A percentile compares a stretch with the other conserved stretches of the same genome.
phyloP scores from a whole-genome alignment of 768 basidiomycete species.

The Rhodotorula toruloides region DNA sequence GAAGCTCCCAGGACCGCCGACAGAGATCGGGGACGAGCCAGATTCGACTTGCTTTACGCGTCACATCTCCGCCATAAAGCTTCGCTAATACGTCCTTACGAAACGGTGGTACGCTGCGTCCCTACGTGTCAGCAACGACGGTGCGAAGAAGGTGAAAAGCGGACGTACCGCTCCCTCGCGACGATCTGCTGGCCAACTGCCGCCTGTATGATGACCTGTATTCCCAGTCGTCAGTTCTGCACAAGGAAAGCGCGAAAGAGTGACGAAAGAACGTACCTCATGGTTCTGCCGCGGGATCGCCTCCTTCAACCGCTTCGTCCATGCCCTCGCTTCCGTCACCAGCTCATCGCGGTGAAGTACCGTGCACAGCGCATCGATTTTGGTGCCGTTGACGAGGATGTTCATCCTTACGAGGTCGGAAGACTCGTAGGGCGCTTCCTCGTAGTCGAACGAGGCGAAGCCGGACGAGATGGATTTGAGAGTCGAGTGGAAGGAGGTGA shows the following conservation, averaged over 20 bases:
- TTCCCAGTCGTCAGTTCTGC: too few relatives aligned
- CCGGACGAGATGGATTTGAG: conserved; percentile 89
- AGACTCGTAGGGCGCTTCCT: conserved; percentile 73
- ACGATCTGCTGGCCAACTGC: conserved; percentile 79
- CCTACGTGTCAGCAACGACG: neutral
- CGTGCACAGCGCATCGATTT: conserved; percentile 86
- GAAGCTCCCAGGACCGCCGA: too few relatives aligned
- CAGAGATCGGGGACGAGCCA: too few relatives aligned
- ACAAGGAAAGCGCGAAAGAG: too few relatives aligned
- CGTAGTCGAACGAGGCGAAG: conserved; percentile 93
- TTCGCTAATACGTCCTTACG: conserved; percentile 79
- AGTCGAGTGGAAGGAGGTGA: conserved; percentile 90
- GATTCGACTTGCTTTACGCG: conserved; percentile 56
- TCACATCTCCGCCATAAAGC: conserved; percentile 90
- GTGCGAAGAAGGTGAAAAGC: neutral
- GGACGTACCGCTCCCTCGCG: conserved; percentile 67
- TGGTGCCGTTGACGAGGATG: conserved; percentile 79
- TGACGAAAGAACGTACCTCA: conserved; percentile 45
- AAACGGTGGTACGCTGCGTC: conserved; percentile 38
- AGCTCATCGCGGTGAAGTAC: conserved; percentile 80
- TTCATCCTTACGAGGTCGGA: conserved; percentile 60
- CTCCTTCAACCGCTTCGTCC: conserved; percentile 89
- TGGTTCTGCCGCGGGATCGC: conserved; percentile 89
- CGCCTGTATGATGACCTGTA: conserved; percentile 88
- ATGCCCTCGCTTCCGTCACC: conserved; percentile 66